A percentile compares a stretch with the other conserved stretches of the same genome.
Evolutionary conservation across 2,329 filamentous ascomycete genomes (phyloP).

Genomic region (Paraphaeosphaeria sporulosa): DNA sequence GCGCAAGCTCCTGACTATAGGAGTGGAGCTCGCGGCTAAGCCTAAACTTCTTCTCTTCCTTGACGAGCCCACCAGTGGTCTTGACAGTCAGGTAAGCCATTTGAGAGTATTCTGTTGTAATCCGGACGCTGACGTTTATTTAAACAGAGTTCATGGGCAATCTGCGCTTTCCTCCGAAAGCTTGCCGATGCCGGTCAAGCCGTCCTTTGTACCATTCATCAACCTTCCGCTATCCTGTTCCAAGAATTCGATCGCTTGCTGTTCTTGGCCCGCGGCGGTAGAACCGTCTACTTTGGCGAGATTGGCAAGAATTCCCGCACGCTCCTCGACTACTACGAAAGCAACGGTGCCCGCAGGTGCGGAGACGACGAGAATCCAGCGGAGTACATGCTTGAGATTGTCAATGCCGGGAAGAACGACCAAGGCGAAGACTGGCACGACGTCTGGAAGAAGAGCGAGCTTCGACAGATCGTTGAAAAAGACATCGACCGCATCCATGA

Average conservation of each 20-base stretch:
- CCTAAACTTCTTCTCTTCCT: constrained; percentile 42
- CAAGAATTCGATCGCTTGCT: constrained; percentile 84
- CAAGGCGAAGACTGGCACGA: constrained; percentile 50
- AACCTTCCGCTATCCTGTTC: constrained; percentile 91
- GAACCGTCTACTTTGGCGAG: constrained; percentile 80
- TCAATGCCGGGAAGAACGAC: constrained; percentile 40
- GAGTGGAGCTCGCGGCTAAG: constrained; percentile 54
- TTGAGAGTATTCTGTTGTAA: neutral
- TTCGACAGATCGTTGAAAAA: constrained; percentile 37
- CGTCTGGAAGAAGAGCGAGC: constrained; percentile 46
- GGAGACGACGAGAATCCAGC: constrained; percentile 74
- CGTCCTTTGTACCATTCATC: constrained; percentile 92
- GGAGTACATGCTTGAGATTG: constrained; percentile 73
- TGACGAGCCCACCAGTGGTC: constrained; percentile 79
- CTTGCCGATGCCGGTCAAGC: constrained; percentile 80
- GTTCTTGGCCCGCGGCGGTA: constrained; percentile 77
- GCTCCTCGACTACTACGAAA: constrained; percentile 76
- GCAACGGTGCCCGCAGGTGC: constrained; percentile 70
- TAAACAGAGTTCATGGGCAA: constrained; percentile 58
- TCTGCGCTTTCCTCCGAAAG: constrained; percentile 84
- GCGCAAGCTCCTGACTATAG: constrained; percentile 69
- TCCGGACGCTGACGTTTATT: neutral
- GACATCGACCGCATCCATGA: constrained; percentile 51
- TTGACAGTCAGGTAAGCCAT: constrained; percentile 61
- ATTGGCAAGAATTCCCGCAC: constrained; percentile 73